phyloP scores from a whole-genome alignment of 129 eudicot genomes.

The Flaveria ramosissima region DNA sequence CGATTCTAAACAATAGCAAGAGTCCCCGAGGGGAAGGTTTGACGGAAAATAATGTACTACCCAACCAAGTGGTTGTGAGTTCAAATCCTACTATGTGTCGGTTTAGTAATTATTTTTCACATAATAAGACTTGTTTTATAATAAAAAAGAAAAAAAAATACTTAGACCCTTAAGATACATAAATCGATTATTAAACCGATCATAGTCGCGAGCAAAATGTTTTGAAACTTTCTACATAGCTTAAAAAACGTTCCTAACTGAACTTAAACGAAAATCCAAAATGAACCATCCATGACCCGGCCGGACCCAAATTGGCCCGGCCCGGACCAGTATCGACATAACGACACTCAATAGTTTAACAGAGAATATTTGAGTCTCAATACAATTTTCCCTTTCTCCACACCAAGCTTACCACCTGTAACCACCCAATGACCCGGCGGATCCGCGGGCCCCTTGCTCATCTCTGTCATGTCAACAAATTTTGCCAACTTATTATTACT shows the following conservation, averaged over 20 bases:
- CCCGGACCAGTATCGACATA: conserved; percentile 30
- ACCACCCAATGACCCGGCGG: conserved; percentile 80
- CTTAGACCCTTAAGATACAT: not conserved
- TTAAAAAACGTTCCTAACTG: conserved; percentile 22
- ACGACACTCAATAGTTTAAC: conserved; percentile 49
- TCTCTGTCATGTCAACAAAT: conserved; percentile 60
- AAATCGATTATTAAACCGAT: conserved; percentile 11
- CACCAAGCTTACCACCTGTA: conserved; percentile 73
- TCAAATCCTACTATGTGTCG: no score
- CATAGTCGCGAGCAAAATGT: conserved; percentile 3
- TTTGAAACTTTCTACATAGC: conserved; percentile 37
- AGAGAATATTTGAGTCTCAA: conserved; percentile 70
- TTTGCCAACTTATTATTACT: conserved; percentile 56
- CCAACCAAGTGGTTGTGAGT: no score
- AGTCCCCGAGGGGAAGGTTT: no score
- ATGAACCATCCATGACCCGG: conserved; percentile 33
- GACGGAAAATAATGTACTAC: no score
- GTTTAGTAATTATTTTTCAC: no score
- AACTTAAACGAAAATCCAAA: conserved; percentile 11
- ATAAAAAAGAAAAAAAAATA: no score
- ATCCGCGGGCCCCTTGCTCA: conserved; percentile 63
- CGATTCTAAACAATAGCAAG: no score
- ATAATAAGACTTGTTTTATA: no score
- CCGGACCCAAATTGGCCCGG: conserved; percentile 10
- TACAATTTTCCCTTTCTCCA: conserved; percentile 72